Evolutionary conservation across 2,329 filamentous ascomycete genomes (phyloP).

Genomic region (Onygena corvina): DNA sequence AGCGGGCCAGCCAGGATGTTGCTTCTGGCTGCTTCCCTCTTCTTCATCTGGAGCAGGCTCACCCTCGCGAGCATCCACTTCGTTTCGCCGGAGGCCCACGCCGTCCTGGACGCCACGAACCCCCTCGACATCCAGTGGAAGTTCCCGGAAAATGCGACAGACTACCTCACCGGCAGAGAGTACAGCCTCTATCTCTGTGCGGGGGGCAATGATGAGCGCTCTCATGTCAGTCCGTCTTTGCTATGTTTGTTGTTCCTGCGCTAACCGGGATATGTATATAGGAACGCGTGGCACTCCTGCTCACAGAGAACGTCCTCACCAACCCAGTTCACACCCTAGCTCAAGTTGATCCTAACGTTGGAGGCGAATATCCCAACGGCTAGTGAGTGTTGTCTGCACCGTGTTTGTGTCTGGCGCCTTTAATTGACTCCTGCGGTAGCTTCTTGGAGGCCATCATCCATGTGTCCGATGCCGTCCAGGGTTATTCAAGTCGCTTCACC

Average conservation of each 20-base stretch:
- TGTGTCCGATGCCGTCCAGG: conserved; percentile 43
- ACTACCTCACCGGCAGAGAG: conserved; percentile 38
- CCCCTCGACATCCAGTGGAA: conserved; percentile 46
- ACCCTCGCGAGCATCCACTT: conserved; percentile 45
- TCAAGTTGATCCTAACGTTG: conserved; percentile 33
- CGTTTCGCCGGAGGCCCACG: conserved; percentile 41
- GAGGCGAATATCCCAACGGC: conserved; percentile 41
- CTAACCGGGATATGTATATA: conserved; percentile 17
- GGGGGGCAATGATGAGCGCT: conserved; percentile 43
- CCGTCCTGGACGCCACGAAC: conserved; percentile 38
- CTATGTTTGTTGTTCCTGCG: background rate
- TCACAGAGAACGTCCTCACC: conserved; percentile 27
- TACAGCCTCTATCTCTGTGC: conserved; percentile 51
- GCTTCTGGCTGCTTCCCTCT: background rate
- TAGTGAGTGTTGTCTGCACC: conserved; percentile 35
- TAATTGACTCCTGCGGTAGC: conserved; percentile 24
- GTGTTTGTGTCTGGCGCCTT: background rate
- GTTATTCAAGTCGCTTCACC: conserved; percentile 53
- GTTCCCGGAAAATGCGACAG: conserved; percentile 42
- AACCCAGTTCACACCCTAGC: conserved; percentile 36
- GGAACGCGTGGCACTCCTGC: conserved; percentile 34
- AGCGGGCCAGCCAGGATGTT: conserved; percentile 7
- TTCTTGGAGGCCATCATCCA: conserved; percentile 49
- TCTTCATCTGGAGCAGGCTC: background rate
- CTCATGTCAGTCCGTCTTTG: conserved; percentile 32